These are phyloP conservation scores for Gonium pectorale DNA, from an alignment of 139 green algal genomes.

Conservation along the genomic window DNA sequence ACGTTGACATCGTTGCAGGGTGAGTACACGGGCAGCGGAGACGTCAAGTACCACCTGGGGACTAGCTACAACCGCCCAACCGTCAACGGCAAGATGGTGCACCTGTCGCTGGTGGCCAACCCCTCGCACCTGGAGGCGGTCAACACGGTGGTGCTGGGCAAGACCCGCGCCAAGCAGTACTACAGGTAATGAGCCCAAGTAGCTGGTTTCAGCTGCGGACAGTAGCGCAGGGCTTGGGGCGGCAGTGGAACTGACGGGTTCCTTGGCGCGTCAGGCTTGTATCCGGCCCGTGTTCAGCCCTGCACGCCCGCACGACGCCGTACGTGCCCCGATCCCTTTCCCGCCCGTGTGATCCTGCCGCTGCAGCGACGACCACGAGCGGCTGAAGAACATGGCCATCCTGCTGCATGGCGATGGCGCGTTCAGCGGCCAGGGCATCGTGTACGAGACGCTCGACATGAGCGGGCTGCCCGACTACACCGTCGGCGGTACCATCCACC, in stretches of 20 bases:
- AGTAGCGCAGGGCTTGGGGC: too few species aligned
- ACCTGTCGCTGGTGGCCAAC: conserved; percentile 97
- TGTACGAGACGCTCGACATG: conserved; percentile 99
- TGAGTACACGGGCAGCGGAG: conserved; percentile 65
- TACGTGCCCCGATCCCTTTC: not conserved
- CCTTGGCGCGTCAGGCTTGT: not conserved
- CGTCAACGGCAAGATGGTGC: conserved; percentile 86
- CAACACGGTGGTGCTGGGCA: conserved; percentile 93
- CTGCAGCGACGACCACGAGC: conserved; percentile 54
- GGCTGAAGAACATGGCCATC: conserved; percentile 83
- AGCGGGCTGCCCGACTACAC: conserved; percentile 94
- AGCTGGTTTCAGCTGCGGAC: not conserved
- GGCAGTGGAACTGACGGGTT: too few species aligned
- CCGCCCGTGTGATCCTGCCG: too few species aligned
- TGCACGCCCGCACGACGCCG: not conserved
- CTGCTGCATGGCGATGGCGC: conserved; percentile 97
- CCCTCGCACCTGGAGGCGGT: conserved; percentile 97
- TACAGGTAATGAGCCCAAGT: conserved; percentile 66
- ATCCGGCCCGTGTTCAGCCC: not conserved
- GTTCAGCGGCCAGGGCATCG: conserved; percentile 96
- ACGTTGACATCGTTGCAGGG: not conserved
- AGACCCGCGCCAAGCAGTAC: conserved; percentile 96
- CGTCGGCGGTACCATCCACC: conserved; percentile 93
- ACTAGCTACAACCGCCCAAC: conserved; percentile 96
- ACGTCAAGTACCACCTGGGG: conserved; percentile 99